Percentiles rank a stretch among this genome's conserved stretches.
Conservation (phyloP, 768 basidiomycete genomes). For the Russula sp. region DNA sequence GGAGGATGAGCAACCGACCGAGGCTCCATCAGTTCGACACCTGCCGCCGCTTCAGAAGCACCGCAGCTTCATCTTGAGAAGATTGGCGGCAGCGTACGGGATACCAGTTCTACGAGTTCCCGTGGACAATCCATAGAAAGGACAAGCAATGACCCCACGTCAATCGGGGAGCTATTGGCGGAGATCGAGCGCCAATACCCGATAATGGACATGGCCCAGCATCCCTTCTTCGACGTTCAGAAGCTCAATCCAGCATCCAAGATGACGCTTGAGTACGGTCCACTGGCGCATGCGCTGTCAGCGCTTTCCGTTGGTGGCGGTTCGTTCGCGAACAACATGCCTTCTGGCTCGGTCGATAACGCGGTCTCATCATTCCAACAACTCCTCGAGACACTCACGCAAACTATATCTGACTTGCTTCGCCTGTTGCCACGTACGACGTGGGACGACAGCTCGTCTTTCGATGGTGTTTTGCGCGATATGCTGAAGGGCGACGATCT, state of each 20-base stretch:
- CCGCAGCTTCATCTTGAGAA: conserved; percentile 40
- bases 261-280: conserved; percentile 81
- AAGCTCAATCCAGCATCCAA: conserved; percentile 73
- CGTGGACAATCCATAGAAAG: conserved; percentile 60
- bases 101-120: conserved; percentile 54
- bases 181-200: conserved; percentile 63
- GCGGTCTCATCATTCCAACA: conserved; percentile 90
- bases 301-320: conserved; percentile 83
- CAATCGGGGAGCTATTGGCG: conserved; percentile 62
- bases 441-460: conserved; percentile 88
- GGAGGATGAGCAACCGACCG: conserved; percentile 49
- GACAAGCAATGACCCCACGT: conserved; percentile 45
- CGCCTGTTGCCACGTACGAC: conserved; percentile 83
- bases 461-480: conserved; percentile 79
- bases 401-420: conserved; percentile 83
- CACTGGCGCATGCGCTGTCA: conserved; percentile 80
- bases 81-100: conserved; percentile 35
- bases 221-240: conserved; percentile 72
- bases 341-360: conserved; percentile 85
- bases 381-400: conserved; percentile 81
- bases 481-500: conserved; percentile 90
- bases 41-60: conserved; percentile 50
- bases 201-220: conserved; percentile 59
- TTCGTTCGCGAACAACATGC: conserved; percentile 79
- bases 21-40: conserved; percentile 46